Evolutionary conservation across 352 stramenopile species (phyloP), one percentile per base, ranked within the genome.

Genomic region (Globisporangium spinosum): DNA sequence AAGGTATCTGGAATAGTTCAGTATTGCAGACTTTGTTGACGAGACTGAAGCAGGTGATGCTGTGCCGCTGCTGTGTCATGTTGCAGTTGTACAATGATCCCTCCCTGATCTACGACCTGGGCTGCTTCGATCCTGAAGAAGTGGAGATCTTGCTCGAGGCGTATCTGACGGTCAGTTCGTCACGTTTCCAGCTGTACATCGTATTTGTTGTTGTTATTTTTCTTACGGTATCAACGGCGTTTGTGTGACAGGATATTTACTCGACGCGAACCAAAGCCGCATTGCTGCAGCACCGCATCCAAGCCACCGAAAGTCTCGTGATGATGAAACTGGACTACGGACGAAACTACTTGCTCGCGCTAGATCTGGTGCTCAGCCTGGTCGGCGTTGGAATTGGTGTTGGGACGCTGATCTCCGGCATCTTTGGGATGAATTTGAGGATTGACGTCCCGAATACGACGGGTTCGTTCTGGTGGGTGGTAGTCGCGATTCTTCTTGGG

Each of bases 231-330:
- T 45, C 10, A 43, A 0, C 9, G 35, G 9, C 12, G 38, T 45
- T 3, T 15, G 43, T 25, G 22, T 10, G 27, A 8, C 72, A 87
- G 58, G 79, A 91, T 49, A 89, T 89, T 56, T 83, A 86, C 68
- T 82, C 83, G 9, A 90, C 83, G 29, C 77, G 82, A 29, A 89
- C 83, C 43, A 89, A 90, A 68, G 81, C 82, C 38, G 64, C 75
- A 1, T 55, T 92, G 27, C 74, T 92, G 54, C 82, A 90, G 59
- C 77, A 88, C 45, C 83, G 83, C 27, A 92, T 90, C 64, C 72
- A 77, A 23, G 88, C 83, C 61, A 92, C 84, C 0, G 84, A 92
- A 63, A 90, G 80, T 49, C 70, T 90, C 3, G 74, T 90, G 61
- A 63, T 57, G 51, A 81, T 85, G 73, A 83, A 83, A 53, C 60